Evolutionary conservation across 176 grass and related monocot species (phyloP), one percentile per base, ranked within the genome.

Genomic region (Chloris gayana): DNA sequence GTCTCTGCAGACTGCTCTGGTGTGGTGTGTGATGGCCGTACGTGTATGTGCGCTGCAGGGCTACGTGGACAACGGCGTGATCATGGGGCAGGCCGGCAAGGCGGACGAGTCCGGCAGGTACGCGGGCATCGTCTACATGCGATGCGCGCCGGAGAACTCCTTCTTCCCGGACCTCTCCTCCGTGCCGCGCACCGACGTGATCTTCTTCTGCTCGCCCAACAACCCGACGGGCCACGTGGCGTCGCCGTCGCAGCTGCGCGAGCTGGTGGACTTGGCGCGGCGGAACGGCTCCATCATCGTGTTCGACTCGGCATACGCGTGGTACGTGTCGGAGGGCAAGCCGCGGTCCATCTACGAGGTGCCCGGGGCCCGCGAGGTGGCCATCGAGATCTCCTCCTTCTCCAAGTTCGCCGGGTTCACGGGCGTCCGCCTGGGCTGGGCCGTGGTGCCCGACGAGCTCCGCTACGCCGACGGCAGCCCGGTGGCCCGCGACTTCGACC

Each of bases 161-260:
- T 98, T 98, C 80, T 98, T 98, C 83, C 96, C 96, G 4, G 96
- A 98, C 77, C 79, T 98, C n/a, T 83, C 90, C 4, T 14, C 54
- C n/a, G 82, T 74, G 73, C 88, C 78, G 38, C 84, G 86, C 61
- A 99, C 92, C 14, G 96, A 99, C 85, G 75, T 99, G 26, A 93
- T 99, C 90, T 99, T 95, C 88, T 91, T 99, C 70, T 99, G 96
- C 90, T 99, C 96, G 19, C 96, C 96, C 14, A 99, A 99, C 86
- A 99, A 99, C 80, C 96, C 96, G 0, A 99, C 92, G 13, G 96
- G 92, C 19, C 92, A 99, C 59, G 92, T 64, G 0, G 92, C 96
- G n/a, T 93, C 92, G 0, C 47, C 82, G 12, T 75, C 84, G 68
- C 92, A 99, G 84, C 80, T 99, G 19, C 67, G 73, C 9, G 88